Percentiles rank a stretch among this genome's conserved stretches.
phyloP scores from a whole-genome alignment of 441 rosid genomes.

The Corymbia calophylla region DNA sequence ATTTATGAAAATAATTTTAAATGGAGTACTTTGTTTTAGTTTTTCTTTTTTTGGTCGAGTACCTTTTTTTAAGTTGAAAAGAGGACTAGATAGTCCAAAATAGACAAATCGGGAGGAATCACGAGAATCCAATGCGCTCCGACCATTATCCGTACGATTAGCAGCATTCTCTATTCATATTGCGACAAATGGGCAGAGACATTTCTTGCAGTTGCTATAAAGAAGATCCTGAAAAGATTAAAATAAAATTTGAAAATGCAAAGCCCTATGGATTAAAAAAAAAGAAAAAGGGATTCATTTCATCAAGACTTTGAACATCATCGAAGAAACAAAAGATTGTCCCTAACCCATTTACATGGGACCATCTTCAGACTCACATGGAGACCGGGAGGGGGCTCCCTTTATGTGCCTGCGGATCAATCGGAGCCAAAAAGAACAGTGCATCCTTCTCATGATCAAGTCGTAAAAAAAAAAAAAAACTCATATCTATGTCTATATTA shows the following conservation, averaged over 20 bases:
- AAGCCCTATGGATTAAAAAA: neutral
- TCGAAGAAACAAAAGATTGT: neutral
- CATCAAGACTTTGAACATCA: neutral
- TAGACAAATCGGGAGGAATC: neutral
- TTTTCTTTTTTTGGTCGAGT: no score
- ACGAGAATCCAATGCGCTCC: neutral
- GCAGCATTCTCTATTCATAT: neutral
- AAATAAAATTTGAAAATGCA: neutral
- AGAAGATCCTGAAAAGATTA: neutral
- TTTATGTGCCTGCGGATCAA: neutral
- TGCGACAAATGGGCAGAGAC: neutral
- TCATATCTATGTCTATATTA: no score
- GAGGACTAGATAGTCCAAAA: neutral
- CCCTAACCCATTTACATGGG: neutral
- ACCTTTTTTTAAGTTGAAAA: neutral
- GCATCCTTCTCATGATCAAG: accelerated
- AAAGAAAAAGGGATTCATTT: neutral
- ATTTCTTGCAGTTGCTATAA: neutral
- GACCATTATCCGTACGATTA: no score
- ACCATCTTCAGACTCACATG: neutral
- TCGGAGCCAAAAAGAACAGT: neutral
- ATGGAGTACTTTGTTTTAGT: neutral
- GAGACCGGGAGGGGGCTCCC: neutral
- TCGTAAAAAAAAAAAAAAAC: accelerated
- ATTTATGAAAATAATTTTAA: neutral